Base-by-base conservation (phyloP, 176 grass and related monocot species). In the Oryza meridionalis region DNA sequence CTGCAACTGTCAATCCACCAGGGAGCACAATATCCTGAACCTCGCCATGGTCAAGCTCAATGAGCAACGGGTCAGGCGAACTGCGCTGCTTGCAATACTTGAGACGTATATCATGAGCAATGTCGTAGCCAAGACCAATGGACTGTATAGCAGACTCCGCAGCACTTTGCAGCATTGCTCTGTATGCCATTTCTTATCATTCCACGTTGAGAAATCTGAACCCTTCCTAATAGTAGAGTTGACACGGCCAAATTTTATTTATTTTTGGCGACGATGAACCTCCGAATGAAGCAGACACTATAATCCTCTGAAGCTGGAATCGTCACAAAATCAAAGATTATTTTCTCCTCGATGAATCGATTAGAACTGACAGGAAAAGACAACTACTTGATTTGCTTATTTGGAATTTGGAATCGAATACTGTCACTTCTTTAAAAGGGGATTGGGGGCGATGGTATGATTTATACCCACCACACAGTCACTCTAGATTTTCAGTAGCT, bases 121-220 rank as follows among this genome's bases (percentile, higher is more conserved):
- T 72, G 65, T 99, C 96, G 33, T 96, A 99, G 53, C 96, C 96
- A 45, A 99, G 75, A 19, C 93, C 96, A 11, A 99, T 92, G 47
- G 96, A 92, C 2, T 77, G 77, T 49, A 94, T 88, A 13, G 96
- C 91, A 40, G 88, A 35, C 87, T 89, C 91, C 2, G 85, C 91
- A 11, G 89, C 38, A 67, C 50, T 77, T 77, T 85, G 59, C 21
- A 77, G 81, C 26, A 72, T 59, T 24, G 59, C 63, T 40, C 85
- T 99, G 68, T 82, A 89, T 59, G 96, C 83, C 96, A 99, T 92
- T 59, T 67, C 72, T 40, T 40, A 82, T 1, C 88, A 93, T 79
- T 73, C 62, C 70, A 43, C 26, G 62, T 32, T 17, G 53, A 11
- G 5, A 55, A 69, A 25, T 44, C 63, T 33, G 12, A 63, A 43